These are phyloP conservation scores for Beauveria brongniartii DNA, from an alignment of 2,329 filamentous ascomycete genomes.

Conservation along the genomic window DNA sequence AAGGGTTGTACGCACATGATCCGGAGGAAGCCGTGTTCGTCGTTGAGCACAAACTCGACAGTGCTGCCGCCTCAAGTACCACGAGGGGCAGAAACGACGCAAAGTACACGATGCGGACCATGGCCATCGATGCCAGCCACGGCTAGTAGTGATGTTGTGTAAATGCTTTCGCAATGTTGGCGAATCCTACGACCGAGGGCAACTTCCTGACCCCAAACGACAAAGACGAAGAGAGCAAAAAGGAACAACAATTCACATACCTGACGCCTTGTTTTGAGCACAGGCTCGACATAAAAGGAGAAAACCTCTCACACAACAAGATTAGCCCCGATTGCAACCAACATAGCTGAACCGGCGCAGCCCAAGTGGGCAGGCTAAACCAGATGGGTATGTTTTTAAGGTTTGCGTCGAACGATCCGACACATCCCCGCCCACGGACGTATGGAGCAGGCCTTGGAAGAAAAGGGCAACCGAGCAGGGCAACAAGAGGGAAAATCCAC, in stretches of 20 bases:
- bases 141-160: not conserved
- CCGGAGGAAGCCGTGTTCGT: not conserved
- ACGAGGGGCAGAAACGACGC: not conserved
- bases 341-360: not conserved
- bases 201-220: not conserved
- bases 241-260: not conserved
- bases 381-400: not conserved
- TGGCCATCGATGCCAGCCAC: not conserved
- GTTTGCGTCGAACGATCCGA: slow-evolving; percentile 5
- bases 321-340: not conserved
- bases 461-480: not conserved
- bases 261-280: not conserved
- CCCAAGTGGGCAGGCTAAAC: not conserved
- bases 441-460: not conserved
- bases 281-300: not conserved
- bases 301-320: not conserved
- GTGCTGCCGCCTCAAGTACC: not conserved
- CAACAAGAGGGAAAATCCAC: not conserved
- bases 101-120: not conserved
- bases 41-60: slow-evolving; percentile 1
- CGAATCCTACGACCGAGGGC: not conserved
- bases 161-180: not conserved
- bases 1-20: not conserved
- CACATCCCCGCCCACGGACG: not conserved
- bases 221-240: not conserved